phyloP scores from a whole-genome alignment of 257 asterid species.

The Lantana camara region DNA sequence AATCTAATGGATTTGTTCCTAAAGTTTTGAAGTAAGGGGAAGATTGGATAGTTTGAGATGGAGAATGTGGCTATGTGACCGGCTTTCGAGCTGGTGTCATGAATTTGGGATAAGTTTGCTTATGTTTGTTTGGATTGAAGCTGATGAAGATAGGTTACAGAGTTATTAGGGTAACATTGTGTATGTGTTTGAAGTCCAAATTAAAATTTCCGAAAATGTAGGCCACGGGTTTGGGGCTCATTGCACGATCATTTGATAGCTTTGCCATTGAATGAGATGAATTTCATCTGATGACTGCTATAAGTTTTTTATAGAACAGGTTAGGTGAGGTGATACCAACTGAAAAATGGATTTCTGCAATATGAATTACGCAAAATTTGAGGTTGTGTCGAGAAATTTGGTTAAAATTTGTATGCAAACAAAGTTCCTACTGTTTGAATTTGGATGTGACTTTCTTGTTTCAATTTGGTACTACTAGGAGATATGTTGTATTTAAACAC shows the following conservation, averaged over 20 bases:
- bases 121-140: constrained; percentile 9
- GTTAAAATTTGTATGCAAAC: not conserved
- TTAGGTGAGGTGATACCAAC: not conserved
- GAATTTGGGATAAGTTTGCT: constrained; percentile 3
- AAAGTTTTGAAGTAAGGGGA: not conserved
- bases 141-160: not conserved
- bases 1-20: not conserved
- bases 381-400: not conserved
- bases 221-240: not conserved
- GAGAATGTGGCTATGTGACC: not conserved
- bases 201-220: not conserved
- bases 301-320: too few relatives aligned
- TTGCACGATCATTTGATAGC: not conserved
- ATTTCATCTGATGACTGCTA: not conserved
- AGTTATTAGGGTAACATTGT: not conserved
- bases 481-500: not conserved
- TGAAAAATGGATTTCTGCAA: not conserved
- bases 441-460: not conserved
- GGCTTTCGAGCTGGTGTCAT: not conserved
- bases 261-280: not conserved
- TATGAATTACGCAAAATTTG: not conserved
- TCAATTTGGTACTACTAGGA: not conserved
- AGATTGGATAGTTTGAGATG: not conserved
- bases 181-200: not conserved
- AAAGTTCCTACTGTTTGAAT: not conserved